Percentiles rank a stretch among this genome's conserved stretches.
Conservation (phyloP, 108 stramenopile species). For the Cyclotella baltica region DNA sequence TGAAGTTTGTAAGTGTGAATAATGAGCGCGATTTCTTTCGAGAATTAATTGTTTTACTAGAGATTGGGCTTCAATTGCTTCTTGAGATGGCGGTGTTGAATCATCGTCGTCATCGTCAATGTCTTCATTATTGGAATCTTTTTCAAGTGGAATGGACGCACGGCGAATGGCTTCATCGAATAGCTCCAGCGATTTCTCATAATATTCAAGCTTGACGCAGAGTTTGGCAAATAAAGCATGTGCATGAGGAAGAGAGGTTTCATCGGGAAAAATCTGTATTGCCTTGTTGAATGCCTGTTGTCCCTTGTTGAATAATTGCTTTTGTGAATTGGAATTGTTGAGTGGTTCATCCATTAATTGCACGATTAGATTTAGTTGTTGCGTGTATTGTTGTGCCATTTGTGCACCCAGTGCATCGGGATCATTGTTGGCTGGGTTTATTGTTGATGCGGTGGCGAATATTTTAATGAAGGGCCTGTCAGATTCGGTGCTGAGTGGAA, state of each 20-base stretch:
- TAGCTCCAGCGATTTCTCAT: slow-evolving; percentile 18
- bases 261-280: slow-evolving; percentile 20
- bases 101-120: slow-evolving; percentile 2
- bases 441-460: too few species aligned
- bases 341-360: background rate
- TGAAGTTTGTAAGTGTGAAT: slow-evolving; percentile 7
- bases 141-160: slow-evolving; percentile 18
- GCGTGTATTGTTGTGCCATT: slow-evolving; percentile 18
- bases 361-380: slow-evolving; percentile 19
- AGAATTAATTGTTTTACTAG: slow-evolving; percentile 18
- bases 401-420: background rate
- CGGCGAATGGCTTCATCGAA: slow-evolving; percentile 38
- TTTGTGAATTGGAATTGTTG: background rate
- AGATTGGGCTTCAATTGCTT: slow-evolving; percentile 10
- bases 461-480: too few species aligned
- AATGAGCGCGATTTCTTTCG: slow-evolving; percentile 30
- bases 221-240: slow-evolving; percentile 32
- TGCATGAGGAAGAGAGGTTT: slow-evolving; percentile 25
- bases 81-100: background rate
- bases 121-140: background rate
- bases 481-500: too few species aligned
- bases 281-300: slow-evolving; percentile 25
- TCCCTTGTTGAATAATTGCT: slow-evolving; percentile 4
- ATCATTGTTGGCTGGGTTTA: background rate
- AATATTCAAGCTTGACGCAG: slow-evolving; percentile 15